phyloP scores from a whole-genome alignment of 2,329 filamentous ascomycete genomes.

The Colletotrichum sansevieriae region DNA sequence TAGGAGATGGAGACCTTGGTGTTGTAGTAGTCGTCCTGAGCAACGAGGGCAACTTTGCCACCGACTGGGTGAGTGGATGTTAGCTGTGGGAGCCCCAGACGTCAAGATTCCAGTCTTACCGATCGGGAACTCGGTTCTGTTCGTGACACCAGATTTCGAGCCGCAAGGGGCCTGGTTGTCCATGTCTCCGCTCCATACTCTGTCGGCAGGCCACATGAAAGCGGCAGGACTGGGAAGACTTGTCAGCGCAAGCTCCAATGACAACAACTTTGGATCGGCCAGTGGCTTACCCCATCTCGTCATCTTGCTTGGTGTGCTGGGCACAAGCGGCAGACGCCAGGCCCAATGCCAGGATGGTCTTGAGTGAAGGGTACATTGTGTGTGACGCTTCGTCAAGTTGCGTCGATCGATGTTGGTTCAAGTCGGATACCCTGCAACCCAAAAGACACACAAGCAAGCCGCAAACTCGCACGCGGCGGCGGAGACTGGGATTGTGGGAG shows the following conservation, averaged over 20 bases:
- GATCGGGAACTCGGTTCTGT: constrained; percentile 66
- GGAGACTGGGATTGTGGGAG: constrained; percentile 7
- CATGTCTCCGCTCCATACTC: constrained; percentile 61
- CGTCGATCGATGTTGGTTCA: background rate
- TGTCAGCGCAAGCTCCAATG: constrained; percentile 43
- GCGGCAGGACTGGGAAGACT: constrained; percentile 56
- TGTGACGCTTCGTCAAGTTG: background rate
- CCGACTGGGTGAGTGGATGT: constrained; percentile 53
- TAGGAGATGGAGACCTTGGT: constrained; percentile 65
- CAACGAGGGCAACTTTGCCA: constrained; percentile 63
- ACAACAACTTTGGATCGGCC: background rate
- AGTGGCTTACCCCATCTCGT: constrained; percentile 41
- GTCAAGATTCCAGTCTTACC: constrained; percentile 48
- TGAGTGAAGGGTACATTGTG: constrained; percentile 26
- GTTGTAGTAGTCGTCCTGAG: constrained; percentile 66
- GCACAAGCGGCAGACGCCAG: constrained; percentile 24
- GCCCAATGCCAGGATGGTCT: constrained; percentile 28
- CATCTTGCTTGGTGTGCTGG: constrained; percentile 34
- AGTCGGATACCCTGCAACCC: constrained; percentile 20
- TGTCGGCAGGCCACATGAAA: constrained; percentile 68
- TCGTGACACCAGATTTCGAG: constrained; percentile 56
- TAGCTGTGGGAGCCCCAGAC: background rate
- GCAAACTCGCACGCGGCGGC: background rate
- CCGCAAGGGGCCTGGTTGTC: constrained; percentile 69
- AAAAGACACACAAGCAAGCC: constrained; percentile 2